Evolutionary conservation across 371 early-diverging fungal species (phyloP).

Genomic region (Syncephalastrum monosporum): DNA sequence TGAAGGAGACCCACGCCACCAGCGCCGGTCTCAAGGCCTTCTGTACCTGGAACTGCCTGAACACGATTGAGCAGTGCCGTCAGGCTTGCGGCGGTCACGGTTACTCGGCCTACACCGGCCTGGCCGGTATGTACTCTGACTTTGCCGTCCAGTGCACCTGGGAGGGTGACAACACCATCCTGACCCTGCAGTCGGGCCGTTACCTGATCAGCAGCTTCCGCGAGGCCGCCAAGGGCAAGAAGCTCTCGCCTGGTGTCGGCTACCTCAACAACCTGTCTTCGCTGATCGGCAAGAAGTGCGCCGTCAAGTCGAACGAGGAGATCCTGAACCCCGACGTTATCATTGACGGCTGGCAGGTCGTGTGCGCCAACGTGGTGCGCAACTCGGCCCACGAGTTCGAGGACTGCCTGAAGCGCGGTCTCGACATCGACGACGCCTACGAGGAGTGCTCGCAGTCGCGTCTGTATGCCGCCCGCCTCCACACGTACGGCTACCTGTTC

Average conservation of each 20-base stretch:
- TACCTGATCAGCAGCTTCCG: constrained; percentile 83
- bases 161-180: constrained; percentile 92
- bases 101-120: constrained; percentile 89
- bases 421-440: constrained; percentile 79
- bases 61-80: constrained; percentile 88
- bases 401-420: constrained; percentile 61
- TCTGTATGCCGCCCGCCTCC: constrained; percentile 85
- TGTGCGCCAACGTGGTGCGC: constrained; percentile 81
- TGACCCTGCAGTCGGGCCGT: constrained; percentile 89
- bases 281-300: constrained; percentile 55
- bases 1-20: constrained; percentile 93
- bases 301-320: constrained; percentile 54
- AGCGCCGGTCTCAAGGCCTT: constrained; percentile 94
- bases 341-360: constrained; percentile 82
- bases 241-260: constrained; percentile 78
- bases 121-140: constrained; percentile 83
- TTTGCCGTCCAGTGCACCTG: constrained; percentile 94
- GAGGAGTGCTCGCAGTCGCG: constrained; percentile 83
- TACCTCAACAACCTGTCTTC: constrained; percentile 69
- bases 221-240: constrained; percentile 74
- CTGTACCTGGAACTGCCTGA: constrained; percentile 89
- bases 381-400: constrained; percentile 83
- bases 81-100: constrained; percentile 93
- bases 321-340: constrained; percentile 64
- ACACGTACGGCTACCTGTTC: constrained; percentile 83